Conservation (phyloP, 208 protist genomes). For the Crithidia brevicula region DNA sequence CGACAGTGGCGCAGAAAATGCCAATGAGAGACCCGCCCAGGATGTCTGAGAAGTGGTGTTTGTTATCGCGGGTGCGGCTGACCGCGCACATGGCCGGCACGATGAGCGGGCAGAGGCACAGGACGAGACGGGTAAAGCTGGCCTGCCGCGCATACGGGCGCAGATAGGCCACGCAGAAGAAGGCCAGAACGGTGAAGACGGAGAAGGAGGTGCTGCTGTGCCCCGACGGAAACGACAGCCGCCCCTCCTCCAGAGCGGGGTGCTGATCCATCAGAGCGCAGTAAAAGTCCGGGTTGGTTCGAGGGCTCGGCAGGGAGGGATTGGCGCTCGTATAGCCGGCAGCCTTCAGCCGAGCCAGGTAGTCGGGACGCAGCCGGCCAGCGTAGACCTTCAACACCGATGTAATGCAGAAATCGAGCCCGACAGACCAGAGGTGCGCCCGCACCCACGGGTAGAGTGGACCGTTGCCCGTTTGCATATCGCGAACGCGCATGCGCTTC, state of each 20-base stretch:
- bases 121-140: conserved; percentile 64
- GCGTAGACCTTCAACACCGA: conserved; percentile 76
- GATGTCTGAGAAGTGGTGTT: conserved; percentile 90
- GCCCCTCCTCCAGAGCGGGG: conserved; percentile 62
- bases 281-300: conserved; percentile 50
- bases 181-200: conserved; percentile 60
- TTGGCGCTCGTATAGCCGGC: conserved; percentile 44
- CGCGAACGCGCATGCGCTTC: conserved; percentile 19
- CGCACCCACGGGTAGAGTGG: conserved; percentile 65
- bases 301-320: conserved; percentile 29
- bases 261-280: conserved; percentile 52
- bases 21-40: conserved; percentile 80
- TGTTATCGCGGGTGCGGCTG: conserved; percentile 86
- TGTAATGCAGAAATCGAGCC: conserved; percentile 42
- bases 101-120: conserved; percentile 60
- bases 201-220: conserved; percentile 90
- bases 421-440: conserved; percentile 51
- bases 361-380: conserved; percentile 94
- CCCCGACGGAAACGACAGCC: conserved; percentile 92
- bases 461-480: conserved; percentile 25
- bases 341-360: conserved; percentile 54
- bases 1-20: conserved; percentile 37
- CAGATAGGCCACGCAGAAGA: conserved; percentile 74
- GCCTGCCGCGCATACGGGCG: conserved; percentile 66
- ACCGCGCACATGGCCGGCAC: conserved; percentile 72